Evolutionary conservation across 208 protist genomes (phyloP).

Genomic region (Leishmania turanica): DNA sequence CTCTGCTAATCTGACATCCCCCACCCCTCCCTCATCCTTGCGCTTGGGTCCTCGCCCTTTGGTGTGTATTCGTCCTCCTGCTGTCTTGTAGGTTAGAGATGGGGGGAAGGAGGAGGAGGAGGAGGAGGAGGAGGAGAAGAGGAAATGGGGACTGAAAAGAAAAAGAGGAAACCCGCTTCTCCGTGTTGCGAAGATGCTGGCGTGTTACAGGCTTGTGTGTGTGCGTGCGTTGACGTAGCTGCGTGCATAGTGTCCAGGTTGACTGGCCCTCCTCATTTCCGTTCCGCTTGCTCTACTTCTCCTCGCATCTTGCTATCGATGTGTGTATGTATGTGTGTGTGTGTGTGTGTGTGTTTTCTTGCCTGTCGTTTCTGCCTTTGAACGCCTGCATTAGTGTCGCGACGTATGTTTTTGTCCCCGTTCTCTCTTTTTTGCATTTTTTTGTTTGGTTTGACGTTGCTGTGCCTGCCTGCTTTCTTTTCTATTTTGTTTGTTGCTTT

Average conservation of each 20-base stretch:
- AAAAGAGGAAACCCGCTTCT: neutral
- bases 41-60: neutral
- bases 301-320: neutral
- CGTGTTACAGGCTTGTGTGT: neutral
- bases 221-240: neutral
- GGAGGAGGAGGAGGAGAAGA: neutral
- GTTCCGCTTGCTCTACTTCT: neutral
- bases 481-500: neutral
- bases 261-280: neutral
- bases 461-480: neutral
- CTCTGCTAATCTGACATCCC: neutral
- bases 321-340: too few relatives aligned
- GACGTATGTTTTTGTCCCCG: too few relatives aligned
- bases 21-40: neutral
- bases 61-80: neutral
- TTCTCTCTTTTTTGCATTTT: neutral
- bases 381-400: neutral
- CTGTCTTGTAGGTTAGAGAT: neutral
- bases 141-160: neutral
- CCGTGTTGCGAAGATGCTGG: neutral
- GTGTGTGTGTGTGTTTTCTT: neutral
- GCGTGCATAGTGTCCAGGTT: neutral
- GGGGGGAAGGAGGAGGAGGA: too few relatives aligned
- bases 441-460: neutral
- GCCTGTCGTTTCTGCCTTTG: neutral